Base-by-base conservation (phyloP, 129 eudicot species). In the Tagetes patula region DNA sequence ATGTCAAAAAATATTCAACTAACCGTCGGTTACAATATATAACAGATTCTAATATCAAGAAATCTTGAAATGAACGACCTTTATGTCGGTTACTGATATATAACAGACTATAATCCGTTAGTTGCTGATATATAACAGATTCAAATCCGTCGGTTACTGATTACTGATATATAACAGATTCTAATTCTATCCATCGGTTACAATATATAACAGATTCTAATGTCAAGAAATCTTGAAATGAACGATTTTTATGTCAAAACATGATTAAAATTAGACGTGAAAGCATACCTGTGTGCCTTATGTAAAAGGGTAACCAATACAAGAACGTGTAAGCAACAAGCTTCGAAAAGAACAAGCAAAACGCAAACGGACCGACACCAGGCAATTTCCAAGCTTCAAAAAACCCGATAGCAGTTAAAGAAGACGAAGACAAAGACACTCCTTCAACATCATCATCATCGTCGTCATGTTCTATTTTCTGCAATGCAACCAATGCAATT, bases 291-390 rank as follows among this genome's bases (percentile, higher is more conserved):
- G 99, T 90, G 85, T 95, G 89, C 62, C 96, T 81, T 34, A 88
- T 76, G 89, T 95, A 95, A 81, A 95, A 95, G 10, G 99, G 99
- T 76, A 95, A 73, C 99, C 99, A 95, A 81, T 95, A 95, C 81
- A 95, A 78, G 82, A 95, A 95, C 12, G 99, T 91, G 72, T 95
- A 95, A 5, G 97, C 99, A 59, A 95, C 99, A 5, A 95, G 97
- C 91, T 95, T 95, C 10, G 99, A 90, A 85, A 91, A 91, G 73
- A 95, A 90, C 69, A 95, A 75, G 81, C 97, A 95, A 61, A 91
- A 83, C 3, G 99, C 91, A 73, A 79, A 95, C 33, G 93, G 85
- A 31, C 88, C 88, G 43, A 95, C 99, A 34, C 91, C 83, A 0
- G 97, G 99, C 66, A 95, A 79, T 64, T 75, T 90, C 99, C 99